Evolutionary conservation across 177 flowering plant species (phyloP), one percentile per base, ranked within the genome.

Genomic region (Vitis hybrid): DNA sequence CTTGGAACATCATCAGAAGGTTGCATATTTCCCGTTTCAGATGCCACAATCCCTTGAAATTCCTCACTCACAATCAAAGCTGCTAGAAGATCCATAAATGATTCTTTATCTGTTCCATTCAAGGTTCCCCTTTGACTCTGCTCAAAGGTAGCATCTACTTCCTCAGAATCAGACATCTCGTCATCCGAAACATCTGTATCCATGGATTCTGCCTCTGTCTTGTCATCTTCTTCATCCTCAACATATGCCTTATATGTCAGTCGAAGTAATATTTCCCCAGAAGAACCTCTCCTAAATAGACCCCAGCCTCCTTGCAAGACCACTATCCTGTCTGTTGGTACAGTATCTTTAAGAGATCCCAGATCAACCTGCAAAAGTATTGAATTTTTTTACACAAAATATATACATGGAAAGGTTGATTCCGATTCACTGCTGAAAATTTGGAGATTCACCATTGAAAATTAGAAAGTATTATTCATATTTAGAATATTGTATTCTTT

Each of bases 161-260:
- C 92, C 58, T 87, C 92, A 17, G 83, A 72, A 66, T 86, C 94
- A 67, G 85, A 82, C 65, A 78, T 58, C 71, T 94, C 98, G 68
- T 93, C 97, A 77, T 91, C 92, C 49, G 92, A 87, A 30, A 56
- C 77, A 79, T 90, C 94, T 4, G 79, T 68, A 70, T 87, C 87
- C 50, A 69, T 52, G 18, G 77, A 72, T 56, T 78, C 79, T 14
- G 50, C 70, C 74, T 35, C 74, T 54, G 70, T 59, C 60, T 64
- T 78, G 74, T 90, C 99, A 82, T 93, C 99, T 70, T 93, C 99
- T 84, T 95, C 99, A 77, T 95, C 99, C 82, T 93, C 98, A 14
- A 95, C 99, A 76, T 93, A 93, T 64, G 96, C 98, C 81, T 95
- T 93, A 74, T 93, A 93, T 60, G 99, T 95, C 62, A 95, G 74